Base-by-base conservation (phyloP, 2,329 filamentous ascomycete genomes). In the Fusarium sp. region DNA sequence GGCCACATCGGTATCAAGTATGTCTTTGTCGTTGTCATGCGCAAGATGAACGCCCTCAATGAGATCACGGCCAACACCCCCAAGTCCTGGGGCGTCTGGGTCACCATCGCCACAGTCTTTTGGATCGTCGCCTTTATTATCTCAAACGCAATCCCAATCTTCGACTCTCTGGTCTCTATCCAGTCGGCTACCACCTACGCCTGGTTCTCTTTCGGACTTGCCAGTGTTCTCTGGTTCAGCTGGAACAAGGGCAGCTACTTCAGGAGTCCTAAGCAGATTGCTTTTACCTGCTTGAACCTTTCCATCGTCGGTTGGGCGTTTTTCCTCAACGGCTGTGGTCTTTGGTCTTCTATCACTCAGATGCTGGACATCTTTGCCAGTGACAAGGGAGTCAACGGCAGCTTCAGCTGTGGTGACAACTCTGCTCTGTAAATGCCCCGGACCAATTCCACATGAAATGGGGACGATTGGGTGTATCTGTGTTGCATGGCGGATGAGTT, bases 1-100 rank as follows among this genome's bases (percentile, higher is more conserved):
- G 75, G 73, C 2, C 75, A 77, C 56, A 70, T 74, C 10, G 70
- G 73, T 53, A 66, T 70, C 58, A 77, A 77, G 46, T 77, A 76
- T 24, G 49, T 65, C 11, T 68, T 71, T 1, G 61, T 71, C 14
- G 59, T 67, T 12, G 35, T 20, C 5, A 71, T 72, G 64, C 62
- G 59, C 20, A 59, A 49, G 53, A 64, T 71, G 51, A 69, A 65
- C 9, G 70, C 68, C 1, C 36, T 61, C 16, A 22, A 64, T 7
- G 63, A 71, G 9, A 62, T 71, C 22, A 70, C 67, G 3, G 60
- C 67, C 38, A 71, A 64, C 31, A 73, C 67, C 11, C 10, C 66
- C 14, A 68, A 38, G n/a, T 71, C 75, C 5, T 80, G 79, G 75
- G 31, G 31, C n/a, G 64, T 64, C 11, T 77, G 75, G 75, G 40